Conservation (phyloP, 2,329 filamentous ascomycete species). For the Alternaria dauci region DNA sequence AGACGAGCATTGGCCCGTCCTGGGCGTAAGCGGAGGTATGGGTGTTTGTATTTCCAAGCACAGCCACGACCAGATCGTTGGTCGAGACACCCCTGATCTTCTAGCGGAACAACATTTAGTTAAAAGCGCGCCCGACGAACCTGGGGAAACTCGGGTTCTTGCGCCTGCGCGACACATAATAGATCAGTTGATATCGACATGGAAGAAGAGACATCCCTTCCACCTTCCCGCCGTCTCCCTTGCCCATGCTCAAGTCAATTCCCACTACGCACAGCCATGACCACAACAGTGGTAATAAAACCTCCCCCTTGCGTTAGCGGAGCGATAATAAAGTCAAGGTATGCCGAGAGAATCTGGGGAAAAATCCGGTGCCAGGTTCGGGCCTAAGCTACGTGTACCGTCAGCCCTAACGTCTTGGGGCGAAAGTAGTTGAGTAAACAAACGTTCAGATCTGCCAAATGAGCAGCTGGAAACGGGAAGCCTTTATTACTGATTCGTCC, state of each 20-base stretch:
- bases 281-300: not conserved
- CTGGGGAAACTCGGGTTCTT: not conserved
- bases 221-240: too few species aligned
- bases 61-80: not conserved
- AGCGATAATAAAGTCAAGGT: not conserved
- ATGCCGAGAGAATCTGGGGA: not conserved
- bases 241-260: not conserved
- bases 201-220: not conserved
- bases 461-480: not conserved
- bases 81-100: not conserved
- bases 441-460: too few species aligned
- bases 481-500: not conserved
- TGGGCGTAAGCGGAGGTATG: not conserved
- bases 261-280: not conserved
- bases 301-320: not conserved
- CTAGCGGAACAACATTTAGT: not conserved
- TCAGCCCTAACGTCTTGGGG: not conserved
- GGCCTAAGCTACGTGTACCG: not conserved
- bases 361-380: not conserved
- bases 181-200: not conserved
- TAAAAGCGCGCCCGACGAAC: not conserved
- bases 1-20: not conserved
- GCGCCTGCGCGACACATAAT: not conserved
- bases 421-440: not conserved
- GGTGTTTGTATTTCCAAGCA: not conserved